Conservation (phyloP, 1,284 basidiomycete species). For the Moniliophthora roreri region DNA sequence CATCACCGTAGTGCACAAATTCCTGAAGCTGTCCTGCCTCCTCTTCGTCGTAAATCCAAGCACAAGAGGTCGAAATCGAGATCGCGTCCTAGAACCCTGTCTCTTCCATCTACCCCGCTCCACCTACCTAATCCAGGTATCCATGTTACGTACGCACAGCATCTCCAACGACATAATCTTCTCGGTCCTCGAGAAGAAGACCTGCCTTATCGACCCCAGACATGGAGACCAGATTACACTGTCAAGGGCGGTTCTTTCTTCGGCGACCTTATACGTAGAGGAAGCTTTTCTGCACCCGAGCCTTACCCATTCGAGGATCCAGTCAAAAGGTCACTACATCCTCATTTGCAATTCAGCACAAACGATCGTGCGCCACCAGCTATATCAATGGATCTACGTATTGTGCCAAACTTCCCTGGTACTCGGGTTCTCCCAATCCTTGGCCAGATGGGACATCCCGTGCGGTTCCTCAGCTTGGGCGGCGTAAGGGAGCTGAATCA, state of each 20-base stretch:
- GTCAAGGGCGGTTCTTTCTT: not conserved
- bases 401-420: not conserved
- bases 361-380: not conserved
- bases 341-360: not conserved
- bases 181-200: not conserved
- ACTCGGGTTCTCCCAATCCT: not conserved
- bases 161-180: not conserved
- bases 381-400: not conserved
- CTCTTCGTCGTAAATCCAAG: not conserved
- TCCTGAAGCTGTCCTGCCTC: too few species aligned
- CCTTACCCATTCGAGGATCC: not conserved
- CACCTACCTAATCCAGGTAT: not conserved
- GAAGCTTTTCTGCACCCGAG: not conserved
- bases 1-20: too few species aligned
- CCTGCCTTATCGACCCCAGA: not conserved
- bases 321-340: not conserved
- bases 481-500: not conserved
- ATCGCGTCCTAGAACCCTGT: not conserved
- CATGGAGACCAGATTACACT: not conserved
- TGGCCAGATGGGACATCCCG: not conserved
- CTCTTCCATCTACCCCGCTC: not conserved
- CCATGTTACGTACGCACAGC: conserved; percentile 1
- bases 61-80: not conserved
- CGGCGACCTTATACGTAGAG: conserved; percentile 11
- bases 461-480: not conserved